Conservation (phyloP, 768 basidiomycete genomes). For the Saitozyma sp. region DNA sequence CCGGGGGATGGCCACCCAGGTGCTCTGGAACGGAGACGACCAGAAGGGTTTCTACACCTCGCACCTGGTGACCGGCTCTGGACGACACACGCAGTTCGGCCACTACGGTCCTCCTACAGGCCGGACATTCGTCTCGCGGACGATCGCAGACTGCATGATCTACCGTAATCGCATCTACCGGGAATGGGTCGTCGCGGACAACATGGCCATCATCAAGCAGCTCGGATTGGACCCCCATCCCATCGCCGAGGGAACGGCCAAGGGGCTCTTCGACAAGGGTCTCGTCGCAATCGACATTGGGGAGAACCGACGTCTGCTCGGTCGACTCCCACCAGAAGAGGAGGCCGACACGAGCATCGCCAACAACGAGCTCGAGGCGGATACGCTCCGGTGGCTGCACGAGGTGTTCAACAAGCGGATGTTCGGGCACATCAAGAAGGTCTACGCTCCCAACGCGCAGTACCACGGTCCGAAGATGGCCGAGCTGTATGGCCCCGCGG, state of each 20-base stretch:
- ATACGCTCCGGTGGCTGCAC: conserved; percentile 5
- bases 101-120: conserved; percentile 2
- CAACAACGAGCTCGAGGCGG: conserved; percentile 5
- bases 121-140: conserved; percentile 5
- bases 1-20: background rate
- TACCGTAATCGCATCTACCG: conserved; percentile 6
- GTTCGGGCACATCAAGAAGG: conserved; percentile 6
- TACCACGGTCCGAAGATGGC: conserved; percentile 9
- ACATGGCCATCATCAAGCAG: conserved; percentile 7
- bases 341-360: conserved; percentile 6
- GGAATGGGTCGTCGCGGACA: conserved; percentile 6
- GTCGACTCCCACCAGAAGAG: background rate
- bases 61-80: background rate
- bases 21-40: no score
- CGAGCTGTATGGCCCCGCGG: conserved; percentile 4
- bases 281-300: conserved; percentile 4
- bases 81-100: conserved; percentile 1
- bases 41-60: no score
- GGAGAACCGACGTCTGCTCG: conserved; percentile 2
- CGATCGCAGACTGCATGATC: conserved; percentile 9
- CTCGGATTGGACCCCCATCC: conserved; percentile 3
- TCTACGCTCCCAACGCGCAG: conserved; percentile 8
- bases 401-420: conserved; percentile 6
- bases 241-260: background rate
- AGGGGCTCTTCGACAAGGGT: conserved; percentile 3